Evolutionary conservation across 2,329 filamentous ascomycete genomes (phyloP), one percentile per base, ranked within the genome.

Genomic region (Fusarium sp.): DNA sequence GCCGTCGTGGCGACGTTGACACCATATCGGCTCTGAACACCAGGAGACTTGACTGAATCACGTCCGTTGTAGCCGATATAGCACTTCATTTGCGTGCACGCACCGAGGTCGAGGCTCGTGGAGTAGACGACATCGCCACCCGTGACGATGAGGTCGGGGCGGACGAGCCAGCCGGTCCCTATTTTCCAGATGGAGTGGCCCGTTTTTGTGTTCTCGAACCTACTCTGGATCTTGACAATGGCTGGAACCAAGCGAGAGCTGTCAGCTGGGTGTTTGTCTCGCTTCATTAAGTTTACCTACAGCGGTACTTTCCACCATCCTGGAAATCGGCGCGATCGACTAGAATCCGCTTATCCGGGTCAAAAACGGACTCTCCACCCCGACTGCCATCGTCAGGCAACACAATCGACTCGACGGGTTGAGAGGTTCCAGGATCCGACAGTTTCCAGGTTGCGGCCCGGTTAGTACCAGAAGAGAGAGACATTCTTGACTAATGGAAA

Each of bases 41-140:
- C 27, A 1, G 33, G 25, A 14, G 40, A 18, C 3, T 16, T 3
- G 25, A 65, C 16, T n/a, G 65, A 22, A 0, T 2, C 31, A n/a
- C 71, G 68, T 2, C 81, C 81, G 2, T 74, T 65, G 60, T 83
- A 83, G n/a, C 82, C 81, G 13, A 83, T 81, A 57, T 80, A 83
- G 58, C 75, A 80, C 68, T 80, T 82, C 65, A 82, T 77, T 56
- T 81, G 70, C 2, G 65, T 70, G 8, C 77, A 71, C 8, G 71
- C 69, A 2, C 72, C 71, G 11, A 75, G 25, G 10, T 66, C 59
- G 36, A 66, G 68, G 13, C 45, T 77, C 71, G 71, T 75, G 58
- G 79, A 70, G 57, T 72, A 80, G 27, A 74, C 70, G n/a, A 76
- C 63, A 25, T 79, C 74, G 5, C 75, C 77, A 5, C 70, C 77